Percentiles rank a stretch among this genome's conserved stretches.
Evolutionary conservation across 2,329 filamentous ascomycete species (phyloP).

Genomic region (Achaetomium macrosporum): DNA sequence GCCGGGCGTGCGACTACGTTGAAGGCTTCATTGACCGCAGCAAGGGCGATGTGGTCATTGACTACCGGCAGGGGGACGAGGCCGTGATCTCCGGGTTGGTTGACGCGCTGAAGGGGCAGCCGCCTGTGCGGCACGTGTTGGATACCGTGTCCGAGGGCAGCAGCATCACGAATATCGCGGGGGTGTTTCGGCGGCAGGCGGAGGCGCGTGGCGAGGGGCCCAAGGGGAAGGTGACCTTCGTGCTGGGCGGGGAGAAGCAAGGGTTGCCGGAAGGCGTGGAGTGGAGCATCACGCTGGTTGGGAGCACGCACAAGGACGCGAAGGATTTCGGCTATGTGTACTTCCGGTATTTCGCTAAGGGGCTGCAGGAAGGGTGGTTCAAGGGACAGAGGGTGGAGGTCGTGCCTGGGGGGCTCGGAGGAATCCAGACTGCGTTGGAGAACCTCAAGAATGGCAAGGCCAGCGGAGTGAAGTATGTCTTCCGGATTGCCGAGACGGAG

Average conservation of each 20-base stretch:
- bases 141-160: constrained; percentile 54
- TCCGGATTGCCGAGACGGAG: constrained; percentile 34
- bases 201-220: neutral
- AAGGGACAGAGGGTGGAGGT: constrained; percentile 46
- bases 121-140: constrained; percentile 44
- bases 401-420: constrained; percentile 35
- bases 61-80: constrained; percentile 51
- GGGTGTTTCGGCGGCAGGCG: constrained; percentile 33
- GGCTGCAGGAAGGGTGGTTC: constrained; percentile 43
- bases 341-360: constrained; percentile 33
- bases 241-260: constrained; percentile 31
- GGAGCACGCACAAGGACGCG: constrained; percentile 29
- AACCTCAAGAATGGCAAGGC: constrained; percentile 55
- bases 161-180: constrained; percentile 39
- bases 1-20: constrained; percentile 45
- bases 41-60: constrained; percentile 4
- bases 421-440: constrained; percentile 36
- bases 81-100: constrained; percentile 42
- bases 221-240: constrained; percentile 34
- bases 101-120: constrained; percentile 35
- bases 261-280: constrained; percentile 24
- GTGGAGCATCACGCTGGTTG: constrained; percentile 25
- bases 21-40: constrained; percentile 50
- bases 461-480: constrained; percentile 60
- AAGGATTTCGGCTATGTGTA: constrained; percentile 31